These are phyloP conservation scores for Phytopythium oedochilum DNA, from an alignment of 352 stramenopile species.

Conservation along the genomic window DNA sequence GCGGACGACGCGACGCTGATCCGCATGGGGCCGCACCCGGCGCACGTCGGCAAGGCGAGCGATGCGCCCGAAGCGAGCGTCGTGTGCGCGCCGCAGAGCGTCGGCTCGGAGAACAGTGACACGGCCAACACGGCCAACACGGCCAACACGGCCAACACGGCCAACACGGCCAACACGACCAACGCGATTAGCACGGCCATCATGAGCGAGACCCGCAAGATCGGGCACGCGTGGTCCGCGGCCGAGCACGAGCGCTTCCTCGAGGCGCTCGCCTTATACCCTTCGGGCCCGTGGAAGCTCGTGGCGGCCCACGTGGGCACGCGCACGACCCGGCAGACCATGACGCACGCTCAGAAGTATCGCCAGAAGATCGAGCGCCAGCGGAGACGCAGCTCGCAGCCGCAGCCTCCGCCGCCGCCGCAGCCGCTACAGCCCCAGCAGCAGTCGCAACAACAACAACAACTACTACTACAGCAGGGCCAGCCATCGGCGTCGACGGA, in stretches of 20 bases:
- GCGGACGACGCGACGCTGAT: slow-evolving; percentile 1
- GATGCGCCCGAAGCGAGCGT: background rate
- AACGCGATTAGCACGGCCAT: no score
- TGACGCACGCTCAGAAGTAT: slow-evolving; percentile 44
- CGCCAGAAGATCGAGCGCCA: slow-evolving; percentile 39
- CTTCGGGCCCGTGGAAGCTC: slow-evolving; percentile 48
- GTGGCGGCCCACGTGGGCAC: slow-evolving; percentile 40
- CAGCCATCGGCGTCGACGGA: slow-evolving; percentile 5
- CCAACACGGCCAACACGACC: no score
- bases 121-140: background rate
- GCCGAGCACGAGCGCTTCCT: slow-evolving; percentile 42
- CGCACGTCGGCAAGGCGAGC: background rate
- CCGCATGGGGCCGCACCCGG: background rate
- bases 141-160: background rate
- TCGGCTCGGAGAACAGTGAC: background rate
- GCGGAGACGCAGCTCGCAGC: slow-evolving; percentile 11
- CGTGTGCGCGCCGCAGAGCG: background rate
- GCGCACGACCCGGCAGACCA: slow-evolving; percentile 37
- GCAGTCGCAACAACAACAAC: background rate
- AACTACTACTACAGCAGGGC: slow-evolving; percentile 4
- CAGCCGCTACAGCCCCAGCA: no score
- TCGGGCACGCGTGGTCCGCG: slow-evolving; percentile 19
- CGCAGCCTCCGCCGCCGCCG: no score
- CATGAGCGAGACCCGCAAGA: background rate
- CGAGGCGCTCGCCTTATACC: slow-evolving; percentile 34